These are phyloP conservation scores for Prosopis cineraria DNA, from an alignment of 306 rosid genomes.

Conservation along the genomic window DNA sequence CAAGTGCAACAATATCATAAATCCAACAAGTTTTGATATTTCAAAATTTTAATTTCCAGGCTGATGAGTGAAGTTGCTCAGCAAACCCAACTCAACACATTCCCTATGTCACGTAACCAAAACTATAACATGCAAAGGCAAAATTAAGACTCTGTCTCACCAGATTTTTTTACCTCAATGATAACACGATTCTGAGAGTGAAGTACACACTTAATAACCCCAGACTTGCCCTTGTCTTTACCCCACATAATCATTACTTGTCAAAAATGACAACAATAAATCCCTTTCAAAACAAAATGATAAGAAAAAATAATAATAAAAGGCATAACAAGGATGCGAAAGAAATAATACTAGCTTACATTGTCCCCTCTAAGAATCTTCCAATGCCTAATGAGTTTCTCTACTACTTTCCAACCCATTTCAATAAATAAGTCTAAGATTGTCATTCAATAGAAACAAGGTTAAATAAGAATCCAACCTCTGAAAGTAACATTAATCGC, in stretches of 20 bases:
- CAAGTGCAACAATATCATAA: not conserved
- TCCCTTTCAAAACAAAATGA: not conserved
- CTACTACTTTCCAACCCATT: constrained; percentile 98
- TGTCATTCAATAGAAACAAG: not conserved
- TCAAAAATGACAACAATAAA: constrained; percentile 2
- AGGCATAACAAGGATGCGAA: not conserved
- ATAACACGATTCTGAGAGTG: constrained; percentile 89
- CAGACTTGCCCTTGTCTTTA: constrained; percentile 83
- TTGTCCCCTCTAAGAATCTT: constrained; percentile 87
- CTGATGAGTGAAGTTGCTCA: not conserved
- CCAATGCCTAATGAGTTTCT: constrained; percentile 92
- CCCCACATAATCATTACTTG: constrained; percentile 91
- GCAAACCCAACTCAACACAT: not conserved
- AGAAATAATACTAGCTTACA: constrained; percentile 40
- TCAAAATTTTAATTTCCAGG: not conserved
- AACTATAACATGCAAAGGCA: not conserved
- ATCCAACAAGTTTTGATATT: not conserved
- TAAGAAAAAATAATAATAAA: not conserved
- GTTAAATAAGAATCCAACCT: not conserved
- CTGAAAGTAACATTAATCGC: not conserved
- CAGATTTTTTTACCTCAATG: constrained; percentile 90
- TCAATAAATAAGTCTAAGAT: constrained; percentile 6
- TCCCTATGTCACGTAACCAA: not conserved
- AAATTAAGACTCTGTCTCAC: constrained; percentile 37
- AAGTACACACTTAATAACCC: constrained; percentile 78